Base-by-base conservation (phyloP, 441 rosid genomes). In the Gossypium gossypioides region DNA sequence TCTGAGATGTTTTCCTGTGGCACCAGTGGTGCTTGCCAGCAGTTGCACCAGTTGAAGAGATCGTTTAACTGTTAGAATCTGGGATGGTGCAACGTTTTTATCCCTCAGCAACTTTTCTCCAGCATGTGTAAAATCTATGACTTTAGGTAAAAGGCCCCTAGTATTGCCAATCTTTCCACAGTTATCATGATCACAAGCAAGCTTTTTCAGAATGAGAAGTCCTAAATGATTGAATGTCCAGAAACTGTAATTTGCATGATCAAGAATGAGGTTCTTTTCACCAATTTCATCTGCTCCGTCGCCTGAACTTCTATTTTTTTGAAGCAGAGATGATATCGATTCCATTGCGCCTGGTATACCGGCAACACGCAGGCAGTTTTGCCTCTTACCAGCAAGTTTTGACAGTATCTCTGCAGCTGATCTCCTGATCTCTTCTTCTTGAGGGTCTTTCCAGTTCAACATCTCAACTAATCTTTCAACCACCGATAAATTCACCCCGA, bases 331-430 rank as follows among this genome's bases (percentile, higher is more conserved):
- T 44, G 97, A 89, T 62, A 94, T 90, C 8, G 99, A 94, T 75
- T 94, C 97, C 94, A 94, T 81, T 8, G 97, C 92, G 1, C 97
- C 99, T 3, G 99, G 86, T 56, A 92, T 89, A 64, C 96, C 97
- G 0, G 96, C 84, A 0, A 92, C 92, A 13, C 99, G 85, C 1
- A 92, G 79, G 12, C 96, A 86, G 77, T 90, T 90, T 70, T 92
- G 99, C 77, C 88, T 92, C 80, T 87, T 92, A 1, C 96, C 88
- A 0, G 93, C 94, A 18, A 94, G 81, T 74, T 84, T 90, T 5
- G 99, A 82, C 54, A 94, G 75, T 55, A 88, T 86, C 76, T 90
- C 96, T 3, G 96, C 94, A 0, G 99, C 90, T 60, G 92, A 87
- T 74, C 70, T 77, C 74, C 99, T 84, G 68, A 86, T 89, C 79